Conservation (phyloP, 305 asterid genomes). For the Petunia hybrid region DNA sequence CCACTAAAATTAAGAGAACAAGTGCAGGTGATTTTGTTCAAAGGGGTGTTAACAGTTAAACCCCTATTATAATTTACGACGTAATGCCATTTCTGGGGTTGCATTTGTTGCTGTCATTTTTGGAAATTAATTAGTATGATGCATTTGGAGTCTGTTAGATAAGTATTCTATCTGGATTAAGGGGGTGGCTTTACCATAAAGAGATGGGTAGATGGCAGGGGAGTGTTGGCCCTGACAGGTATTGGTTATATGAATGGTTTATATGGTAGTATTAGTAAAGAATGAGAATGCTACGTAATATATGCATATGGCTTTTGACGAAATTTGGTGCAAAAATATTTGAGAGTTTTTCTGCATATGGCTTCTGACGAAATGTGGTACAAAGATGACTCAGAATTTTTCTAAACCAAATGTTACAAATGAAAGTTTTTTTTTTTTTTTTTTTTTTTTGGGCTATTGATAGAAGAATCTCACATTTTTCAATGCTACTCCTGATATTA, state of each 20-base stretch:
- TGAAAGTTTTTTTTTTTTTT: not conserved
- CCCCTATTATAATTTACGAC: no score
- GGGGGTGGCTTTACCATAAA: not conserved
- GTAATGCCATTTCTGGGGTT: no score
- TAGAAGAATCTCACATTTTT: not conserved
- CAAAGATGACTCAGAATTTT: not conserved
- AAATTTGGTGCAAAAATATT: no score
- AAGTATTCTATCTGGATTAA: slow-evolving; percentile 2
- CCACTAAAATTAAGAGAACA: no score
- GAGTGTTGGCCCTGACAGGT: not conserved
- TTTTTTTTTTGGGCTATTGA: not conserved
- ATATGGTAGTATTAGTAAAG: not conserved
- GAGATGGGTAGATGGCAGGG: not conserved
- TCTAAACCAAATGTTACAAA: not conserved
- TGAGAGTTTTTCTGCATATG: not conserved
- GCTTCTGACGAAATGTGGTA: not conserved
- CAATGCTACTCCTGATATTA: not conserved
- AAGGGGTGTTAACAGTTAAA: no score
- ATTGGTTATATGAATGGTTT: not conserved
- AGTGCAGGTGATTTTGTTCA: no score
- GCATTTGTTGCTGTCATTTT: not conserved
- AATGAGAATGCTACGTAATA: not conserved
- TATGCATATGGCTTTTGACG: no score
- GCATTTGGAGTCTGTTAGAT: not conserved
- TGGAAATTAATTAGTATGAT: not conserved